Conservation (phyloP, 352 stramenopile genomes). For the Phytophthora boehmeriae region DNA sequence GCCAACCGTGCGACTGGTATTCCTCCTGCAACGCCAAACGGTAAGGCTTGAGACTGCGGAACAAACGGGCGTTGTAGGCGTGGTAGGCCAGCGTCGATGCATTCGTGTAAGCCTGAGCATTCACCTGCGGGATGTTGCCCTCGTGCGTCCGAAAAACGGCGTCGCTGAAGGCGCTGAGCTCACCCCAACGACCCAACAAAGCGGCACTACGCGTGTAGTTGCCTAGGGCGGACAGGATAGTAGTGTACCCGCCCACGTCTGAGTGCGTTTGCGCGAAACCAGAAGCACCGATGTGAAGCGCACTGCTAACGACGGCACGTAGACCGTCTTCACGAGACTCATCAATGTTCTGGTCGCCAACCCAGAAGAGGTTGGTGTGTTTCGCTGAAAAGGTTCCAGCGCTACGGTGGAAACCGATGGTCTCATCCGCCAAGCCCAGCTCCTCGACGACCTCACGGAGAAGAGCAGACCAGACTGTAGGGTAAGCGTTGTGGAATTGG, state of each 20-base stretch:
- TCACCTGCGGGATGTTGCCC: conserved; percentile 34
- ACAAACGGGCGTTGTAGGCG: conserved; percentile 32
- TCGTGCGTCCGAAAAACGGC: conserved; percentile 35
- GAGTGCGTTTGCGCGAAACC: conserved; percentile 31
- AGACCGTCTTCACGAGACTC: conserved; percentile 30
- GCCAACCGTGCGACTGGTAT: conserved; percentile 28
- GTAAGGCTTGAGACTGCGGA: conserved; percentile 32
- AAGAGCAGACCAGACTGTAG: conserved; percentile 27
- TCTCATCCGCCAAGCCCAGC: conserved; percentile 29
- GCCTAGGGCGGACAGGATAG: conserved; percentile 22
- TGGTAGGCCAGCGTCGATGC: conserved; percentile 26
- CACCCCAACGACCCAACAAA: conserved; percentile 32
- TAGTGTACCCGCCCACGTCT: conserved; percentile 33
- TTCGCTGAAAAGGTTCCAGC: conserved; percentile 30
- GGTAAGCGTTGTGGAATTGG: conserved; percentile 33
- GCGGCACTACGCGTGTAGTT: conserved; percentile 30
- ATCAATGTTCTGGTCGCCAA: conserved; percentile 39
- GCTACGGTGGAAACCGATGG: conserved; percentile 34
- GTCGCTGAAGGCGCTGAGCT: conserved; percentile 29
- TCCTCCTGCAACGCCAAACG: conserved; percentile 22
- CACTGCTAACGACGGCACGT: conserved; percentile 30
- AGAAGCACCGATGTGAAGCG: conserved; percentile 27
- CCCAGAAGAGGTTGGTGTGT: conserved; percentile 37
- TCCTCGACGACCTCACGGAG: conserved; percentile 28
- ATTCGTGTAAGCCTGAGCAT: conserved; percentile 35